A percentile compares a stretch with the other conserved stretches of the same genome.
Conservation (phyloP, 768 basidiomycete species). For the Auricularia auricula-judae region DNA sequence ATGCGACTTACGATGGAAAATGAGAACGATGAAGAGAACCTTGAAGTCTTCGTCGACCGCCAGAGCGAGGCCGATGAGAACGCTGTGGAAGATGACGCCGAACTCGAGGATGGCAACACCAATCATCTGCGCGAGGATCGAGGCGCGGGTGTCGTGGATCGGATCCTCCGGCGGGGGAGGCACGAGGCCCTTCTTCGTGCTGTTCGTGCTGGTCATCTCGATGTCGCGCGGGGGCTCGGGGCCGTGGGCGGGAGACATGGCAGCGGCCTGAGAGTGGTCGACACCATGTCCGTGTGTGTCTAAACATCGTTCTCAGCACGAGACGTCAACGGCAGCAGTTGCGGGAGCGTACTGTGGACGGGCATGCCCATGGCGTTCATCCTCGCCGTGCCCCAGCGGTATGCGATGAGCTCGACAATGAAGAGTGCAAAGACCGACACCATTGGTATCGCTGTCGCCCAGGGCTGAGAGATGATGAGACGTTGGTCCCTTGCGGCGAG, state of each 20-base stretch:
- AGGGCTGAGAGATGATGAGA: constrained; percentile 42
- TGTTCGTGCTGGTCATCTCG: constrained; percentile 7
- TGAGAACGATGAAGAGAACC: constrained; percentile 76
- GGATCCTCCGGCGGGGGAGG: constrained; percentile 7
- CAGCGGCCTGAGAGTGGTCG: constrained; percentile 35
- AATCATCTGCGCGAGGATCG: constrained; percentile 57
- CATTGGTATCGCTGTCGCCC: constrained; percentile 71
- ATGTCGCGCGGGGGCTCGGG: constrained; percentile 31
- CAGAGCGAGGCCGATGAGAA: constrained; percentile 82
- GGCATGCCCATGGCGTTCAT: constrained; percentile 52
- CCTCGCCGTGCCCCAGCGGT: constrained; percentile 73
- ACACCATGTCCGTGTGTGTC: constrained; percentile 58
- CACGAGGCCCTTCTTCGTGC: constrained; percentile 11
- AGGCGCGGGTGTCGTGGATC: constrained; percentile 24
- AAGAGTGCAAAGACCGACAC: constrained; percentile 76
- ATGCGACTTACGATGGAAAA: constrained; percentile 77
- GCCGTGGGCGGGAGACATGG: constrained; percentile 39
- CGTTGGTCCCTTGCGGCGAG: background rate
- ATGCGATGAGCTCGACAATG: constrained; percentile 73
- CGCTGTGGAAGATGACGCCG: constrained; percentile 79
- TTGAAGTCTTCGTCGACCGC: constrained; percentile 80
- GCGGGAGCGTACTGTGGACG: constrained; percentile 35
- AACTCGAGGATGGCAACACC: constrained; percentile 91
- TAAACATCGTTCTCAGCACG: constrained; percentile 14
- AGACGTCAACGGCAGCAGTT: background rate